Evolutionary conservation across 305 asterid species (phyloP).

Genomic region (Fraxinus angustifolia): DNA sequence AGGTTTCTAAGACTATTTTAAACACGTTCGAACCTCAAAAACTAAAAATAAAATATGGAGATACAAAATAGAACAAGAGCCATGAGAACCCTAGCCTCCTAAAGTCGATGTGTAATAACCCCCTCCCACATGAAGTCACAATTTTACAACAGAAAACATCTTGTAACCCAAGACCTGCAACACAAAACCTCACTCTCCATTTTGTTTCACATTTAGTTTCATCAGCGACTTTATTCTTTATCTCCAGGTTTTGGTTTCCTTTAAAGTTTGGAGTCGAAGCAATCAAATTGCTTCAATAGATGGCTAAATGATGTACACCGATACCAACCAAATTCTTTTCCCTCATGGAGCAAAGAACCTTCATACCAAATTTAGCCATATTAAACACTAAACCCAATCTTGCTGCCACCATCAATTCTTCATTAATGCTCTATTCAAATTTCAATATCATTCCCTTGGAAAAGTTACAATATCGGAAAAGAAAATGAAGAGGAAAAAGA

Average conservation of each 20-base stretch:
- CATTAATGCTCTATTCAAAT: background rate
- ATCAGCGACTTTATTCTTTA: background rate
- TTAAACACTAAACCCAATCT: background rate
- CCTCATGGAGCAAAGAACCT: background rate
- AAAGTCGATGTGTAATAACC: background rate
- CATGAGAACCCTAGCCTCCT: background rate
- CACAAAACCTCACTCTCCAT: background rate
- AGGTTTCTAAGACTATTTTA: background rate
- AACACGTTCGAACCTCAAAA: background rate
- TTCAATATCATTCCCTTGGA: background rate
- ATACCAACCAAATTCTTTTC: background rate
- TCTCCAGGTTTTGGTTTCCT: background rate
- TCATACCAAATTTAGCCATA: background rate
- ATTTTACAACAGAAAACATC: background rate
- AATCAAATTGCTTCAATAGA: background rate
- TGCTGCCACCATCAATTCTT: background rate
- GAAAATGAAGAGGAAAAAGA: background rate
- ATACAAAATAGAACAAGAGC: background rate
- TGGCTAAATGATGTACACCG: too few relatives aligned
- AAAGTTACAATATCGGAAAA: background rate
- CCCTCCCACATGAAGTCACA: background rate
- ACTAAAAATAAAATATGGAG: background rate
- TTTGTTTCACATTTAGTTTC: background rate
- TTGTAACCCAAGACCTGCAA: background rate
- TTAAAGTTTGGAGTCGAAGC: background rate